Evolutionary conservation across 1,284 basidiomycete species (phyloP), one percentile per base, ranked within the genome.

Genomic region (Boletellus deceptivus): DNA sequence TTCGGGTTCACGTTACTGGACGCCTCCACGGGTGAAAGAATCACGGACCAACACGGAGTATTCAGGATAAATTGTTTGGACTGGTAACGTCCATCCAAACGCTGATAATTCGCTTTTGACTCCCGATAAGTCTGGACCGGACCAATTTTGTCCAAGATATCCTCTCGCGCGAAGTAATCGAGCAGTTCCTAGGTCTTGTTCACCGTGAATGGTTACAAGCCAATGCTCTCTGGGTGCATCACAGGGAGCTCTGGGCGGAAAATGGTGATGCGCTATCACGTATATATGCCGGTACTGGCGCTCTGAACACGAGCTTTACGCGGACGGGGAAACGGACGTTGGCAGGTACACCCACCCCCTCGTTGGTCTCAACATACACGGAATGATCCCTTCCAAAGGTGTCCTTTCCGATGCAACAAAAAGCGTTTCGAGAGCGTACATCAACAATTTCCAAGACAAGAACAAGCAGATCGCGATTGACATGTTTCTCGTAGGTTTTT

Each of bases 101-200:
- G 9, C 4, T 18, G n/a, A 46, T 16, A 17, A 24, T 45, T 33
- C 36, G 16, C 17, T 25, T 35, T 29, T 56, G 54, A 55, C 38
- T 41, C 18, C 39, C 41, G 39, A 48, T 53, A 48, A 95, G 93
- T 68, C 74, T 98, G 55, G 96, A 98, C 65, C 86, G 97, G 35
- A 99, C 97, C n/a, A 99, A 99, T 67, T 97, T 97, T 58, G 84
- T 98, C 1, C 90, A 98, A 71, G 95, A 98, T 61, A 91, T 96
- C 54, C 74, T 97, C 37, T 94, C 92, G 1, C 80, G 86, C 5
- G 80, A 80, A 29, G 82, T 84, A 0, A 74, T 96, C 11, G 85
- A 91, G 58, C 83, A 89, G 58, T 91, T 86, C 59, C 75, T 91
- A 31, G 64, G 75, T 43, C 79, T 87, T 31, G 80, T 86, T 46